phyloP scores from a whole-genome alignment of 768 basidiomycete genomes.

The Kwoniella dendrophila region DNA sequence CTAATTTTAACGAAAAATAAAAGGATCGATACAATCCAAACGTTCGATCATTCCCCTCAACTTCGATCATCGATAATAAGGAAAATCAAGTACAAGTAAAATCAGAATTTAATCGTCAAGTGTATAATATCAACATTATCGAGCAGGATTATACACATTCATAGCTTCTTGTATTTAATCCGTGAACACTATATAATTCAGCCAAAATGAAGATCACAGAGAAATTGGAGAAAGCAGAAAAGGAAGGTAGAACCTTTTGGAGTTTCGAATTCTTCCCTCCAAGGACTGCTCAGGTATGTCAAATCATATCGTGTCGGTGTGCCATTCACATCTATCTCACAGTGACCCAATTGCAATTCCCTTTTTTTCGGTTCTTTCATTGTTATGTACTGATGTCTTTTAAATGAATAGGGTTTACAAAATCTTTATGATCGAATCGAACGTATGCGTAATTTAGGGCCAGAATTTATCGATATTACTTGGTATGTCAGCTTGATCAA shows the following conservation, averaged over 20 bases:
- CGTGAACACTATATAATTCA: no score
- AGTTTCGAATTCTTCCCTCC: slow-evolving; percentile 99
- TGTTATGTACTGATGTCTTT: neutral
- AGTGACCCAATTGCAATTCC: no score
- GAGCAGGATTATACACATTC: no score
- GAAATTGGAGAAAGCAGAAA: slow-evolving; percentile 82
- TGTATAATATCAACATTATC: no score
- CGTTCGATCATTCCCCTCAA: neutral
- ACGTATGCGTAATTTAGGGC: slow-evolving; percentile 91
- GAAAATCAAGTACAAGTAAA: neutral
- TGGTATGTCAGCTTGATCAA: slow-evolving; percentile 61
- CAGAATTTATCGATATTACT: slow-evolving; percentile 98
- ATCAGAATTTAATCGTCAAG: no score
- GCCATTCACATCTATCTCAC: neutral
- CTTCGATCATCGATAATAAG: neutral
- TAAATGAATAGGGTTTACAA: slow-evolving; percentile 71
- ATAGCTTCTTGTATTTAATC: no score
- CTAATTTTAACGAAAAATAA: neutral
- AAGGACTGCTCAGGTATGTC: slow-evolving; percentile 79
- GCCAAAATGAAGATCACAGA: slow-evolving; percentile 84
- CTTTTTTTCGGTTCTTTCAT: neutral
- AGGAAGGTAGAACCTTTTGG: slow-evolving; percentile 92
- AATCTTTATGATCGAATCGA: slow-evolving; percentile 98
- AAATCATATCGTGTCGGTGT: neutral
- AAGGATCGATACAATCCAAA: slow-evolving; percentile 1